Percentiles rank a stretch among this genome's conserved stretches.
Evolutionary conservation across 129 eudicot species (phyloP).

Genomic region (Mikania micrantha): DNA sequence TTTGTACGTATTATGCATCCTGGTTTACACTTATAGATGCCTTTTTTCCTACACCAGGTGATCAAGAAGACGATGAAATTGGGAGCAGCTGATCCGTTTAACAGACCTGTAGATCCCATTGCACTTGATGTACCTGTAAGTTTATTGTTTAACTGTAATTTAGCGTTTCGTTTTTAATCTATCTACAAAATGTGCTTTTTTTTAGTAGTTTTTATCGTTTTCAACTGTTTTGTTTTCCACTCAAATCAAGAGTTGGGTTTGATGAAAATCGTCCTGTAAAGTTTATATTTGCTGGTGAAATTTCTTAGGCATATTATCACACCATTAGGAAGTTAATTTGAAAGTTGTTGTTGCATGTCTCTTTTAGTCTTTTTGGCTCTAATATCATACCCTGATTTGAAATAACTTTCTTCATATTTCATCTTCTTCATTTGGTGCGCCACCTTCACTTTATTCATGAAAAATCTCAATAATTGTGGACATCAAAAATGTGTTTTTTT

Average conservation of each 20-base stretch:
- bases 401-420: background rate
- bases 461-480: background rate
- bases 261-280: background rate
- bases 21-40: background rate
- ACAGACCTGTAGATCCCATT: slow-evolving; percentile 59
- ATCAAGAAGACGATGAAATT: slow-evolving; percentile 63
- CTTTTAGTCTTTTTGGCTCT: background rate
- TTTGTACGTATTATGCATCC: background rate
- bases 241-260: background rate
- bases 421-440: background rate
- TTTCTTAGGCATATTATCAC: background rate
- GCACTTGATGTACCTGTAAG: slow-evolving; percentile 76
- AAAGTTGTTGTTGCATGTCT: background rate
- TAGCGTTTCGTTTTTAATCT: background rate
- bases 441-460: background rate
- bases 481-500: background rate
- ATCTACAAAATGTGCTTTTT: background rate
- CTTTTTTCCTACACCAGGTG: slow-evolving; percentile 33
- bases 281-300: background rate
- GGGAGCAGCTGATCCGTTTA: slow-evolving; percentile 84
- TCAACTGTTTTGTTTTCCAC: background rate
- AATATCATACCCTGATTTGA: background rate
- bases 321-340: background rate
- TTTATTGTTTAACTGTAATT: background rate
- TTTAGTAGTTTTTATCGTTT: background rate